Evolutionary conservation across 2,329 filamentous ascomycete species (phyloP), one percentile per base, ranked within the genome.

Genomic region (Colletotrichum neosansevieriae): DNA sequence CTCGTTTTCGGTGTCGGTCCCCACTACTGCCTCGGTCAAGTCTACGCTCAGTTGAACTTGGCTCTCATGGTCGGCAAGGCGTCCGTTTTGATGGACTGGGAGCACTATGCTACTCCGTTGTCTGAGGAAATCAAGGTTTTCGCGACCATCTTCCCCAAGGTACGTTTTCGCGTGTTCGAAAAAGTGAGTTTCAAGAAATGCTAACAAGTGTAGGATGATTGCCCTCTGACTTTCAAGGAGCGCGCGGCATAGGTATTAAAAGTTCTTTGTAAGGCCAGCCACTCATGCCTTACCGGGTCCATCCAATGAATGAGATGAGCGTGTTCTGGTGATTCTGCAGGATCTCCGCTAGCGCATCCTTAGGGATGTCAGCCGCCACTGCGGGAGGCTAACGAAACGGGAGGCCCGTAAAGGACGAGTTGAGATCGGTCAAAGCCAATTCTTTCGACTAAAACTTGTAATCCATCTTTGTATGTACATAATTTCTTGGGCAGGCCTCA

Each of bases 101-200:
- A 90, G 79, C 96, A 99, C 80, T 89, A 94, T 78, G 82, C 94
- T 17, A 98, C 96, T 11, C 89, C 92, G 0, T 76, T 85, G 67
- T 97, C 93, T 0, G 96, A 99, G 83, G 91, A 97, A 80, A 98
- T 99, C 81, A 95, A 97, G 84, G 95, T 98, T 73, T 99, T 98
- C 82, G 96, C 96, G 45, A 98, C 94, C 32, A 97, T 99, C 74
- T 99, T 99, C 87, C 96, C 96, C 64, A 92, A 92, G 92, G 94
- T 97, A 82, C 80, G 90, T 83, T 58, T 44, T 6, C 19, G 17
- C 10, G 11, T 29, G 21, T 24, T 17, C 11, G 15, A 29, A 24
- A 29, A 13, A 11, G 10, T 21, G 17, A 6, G 19, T 19, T 45
- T 6, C 6, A 17, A 36, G 19, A 34, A 36, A 54, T 21, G 19